Evolutionary conservation across 495 filamentous ascomycete genomes (phyloP), one percentile per base, ranked within the genome.

Genomic region (Bacidia gigantensis): DNA sequence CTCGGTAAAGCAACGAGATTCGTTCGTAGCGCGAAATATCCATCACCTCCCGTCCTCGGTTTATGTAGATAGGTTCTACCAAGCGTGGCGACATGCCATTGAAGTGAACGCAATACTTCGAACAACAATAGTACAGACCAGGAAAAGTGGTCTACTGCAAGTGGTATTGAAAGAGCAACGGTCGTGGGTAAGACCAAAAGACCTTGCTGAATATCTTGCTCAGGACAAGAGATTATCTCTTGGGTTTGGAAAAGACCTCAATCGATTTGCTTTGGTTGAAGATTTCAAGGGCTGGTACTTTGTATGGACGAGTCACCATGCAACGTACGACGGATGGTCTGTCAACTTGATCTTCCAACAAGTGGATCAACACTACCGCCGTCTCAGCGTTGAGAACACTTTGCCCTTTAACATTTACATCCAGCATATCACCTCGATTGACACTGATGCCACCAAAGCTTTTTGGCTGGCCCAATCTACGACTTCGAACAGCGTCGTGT

Each of bases 41-140:
- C 68, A 58, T 50, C 17, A 48, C 2, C 42, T 77, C 9, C 57
- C 64, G 2, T 24, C 26, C 0, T 32, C 51, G 3, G 35, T 52
- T 5, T 51, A 72, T 11, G 59, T 67, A 49, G 11, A 69, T 10
- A 46, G 60, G 25, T 70, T 75, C 46, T 55, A 60, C 25, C 14
- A 35, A 0, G 69, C 73, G 0, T 80, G 73, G 70, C 47, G 68
- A 0, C 22, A 11, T 1, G 58, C 71, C 0, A 57, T 66, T 0
- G 39, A 59, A 3, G 42, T 46, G 0, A 56, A 58, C 24, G 59
- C 64, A 0, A 69, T 73, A 45, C 62, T 75, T 2, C 70, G 71
- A 11, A 73, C 72, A 0, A 61, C 69, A 0, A 60, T 78, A 23
- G 66, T 79, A 0, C 69, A 80, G 45, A 67, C 74, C 2, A 64